Base-by-base conservation (phyloP, 352 stramenopile genomes). In the Pythium coloratum region DNA sequence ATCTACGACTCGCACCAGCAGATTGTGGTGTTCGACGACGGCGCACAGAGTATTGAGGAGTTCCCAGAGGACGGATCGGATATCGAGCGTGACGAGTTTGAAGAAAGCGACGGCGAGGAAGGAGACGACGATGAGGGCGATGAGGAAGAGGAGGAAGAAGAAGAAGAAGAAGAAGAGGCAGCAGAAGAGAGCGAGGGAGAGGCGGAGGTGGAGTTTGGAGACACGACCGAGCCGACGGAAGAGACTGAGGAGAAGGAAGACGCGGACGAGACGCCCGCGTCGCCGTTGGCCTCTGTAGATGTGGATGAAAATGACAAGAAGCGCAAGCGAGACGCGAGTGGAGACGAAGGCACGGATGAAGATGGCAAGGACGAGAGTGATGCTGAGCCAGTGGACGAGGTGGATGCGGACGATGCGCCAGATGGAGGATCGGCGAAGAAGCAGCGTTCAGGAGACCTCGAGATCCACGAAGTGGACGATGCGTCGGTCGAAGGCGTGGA, bases 1-100 rank as follows among this genome's bases (percentile, higher is more conserved):
- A 89, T 99, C 30, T 97, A 99, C 77, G 82, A 95, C 46, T 66
- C 79, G 26, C 76, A 81, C 58, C 81, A 91, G 66, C 86, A 91
- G 63, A 75, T 95, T 51, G 80, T 94, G 2, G 77, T 95, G 32
- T 94, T 95, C 70, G 87, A 95, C 32, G 87, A 95, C 55, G 87
- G 84, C 8, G 81, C 84, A 10, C 71, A 92, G 60, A 60, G 62
- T 13, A 62, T 91, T 24, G 87, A 92, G 4, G 86, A 92, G 42
- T 94, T 90, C 63, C 86, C 87, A 26, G 79, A 89, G 16, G 95
- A 96, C 70, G 92, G 90, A 13, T 84, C 80, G 32, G 91, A 97
- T 62, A 76, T 95, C 59, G 78, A 81, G 8, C 76, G 76, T 40
- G 74, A 79, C 38, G 76, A 84, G 32, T 72, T 83, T 59, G 79